Percentiles rank a stretch among this genome's conserved stretches.
Evolutionary conservation across 176 grass and related monocot species (phyloP).

Genomic region (Leersia perrieri): DNA sequence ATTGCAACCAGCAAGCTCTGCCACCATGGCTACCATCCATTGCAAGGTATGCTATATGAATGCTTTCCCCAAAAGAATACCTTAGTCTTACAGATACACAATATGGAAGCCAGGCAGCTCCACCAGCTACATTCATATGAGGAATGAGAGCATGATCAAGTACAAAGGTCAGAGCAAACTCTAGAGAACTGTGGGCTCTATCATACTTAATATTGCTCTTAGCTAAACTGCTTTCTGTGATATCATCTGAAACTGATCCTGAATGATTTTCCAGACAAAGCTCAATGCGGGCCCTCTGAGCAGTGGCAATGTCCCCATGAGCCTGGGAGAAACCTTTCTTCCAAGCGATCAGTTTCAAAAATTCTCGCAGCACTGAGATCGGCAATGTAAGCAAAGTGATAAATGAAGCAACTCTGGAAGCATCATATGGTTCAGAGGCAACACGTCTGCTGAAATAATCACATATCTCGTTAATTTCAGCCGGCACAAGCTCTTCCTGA

Average conservation of each 20-base stretch:
- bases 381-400: constrained; percentile 96
- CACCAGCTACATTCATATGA: constrained; percentile 93
- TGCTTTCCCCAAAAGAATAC: constrained; percentile 87
- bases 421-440: constrained; percentile 95
- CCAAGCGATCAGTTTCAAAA: constrained; percentile 93
- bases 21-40: constrained; percentile 97
- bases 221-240: constrained; percentile 48
- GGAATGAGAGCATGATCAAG: constrained; percentile 88
- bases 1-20: constrained; percentile 80
- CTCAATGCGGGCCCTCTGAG: constrained; percentile 89
- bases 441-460: constrained; percentile 98
- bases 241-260: constrained; percentile 53
- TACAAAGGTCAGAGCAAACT: constrained; percentile 94
- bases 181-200: constrained; percentile 72
- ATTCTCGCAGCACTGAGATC: constrained; percentile 76
- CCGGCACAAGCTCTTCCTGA: constrained; percentile 79
- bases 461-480: constrained; percentile 94
- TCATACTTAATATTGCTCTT: constrained; percentile 95
- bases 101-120: constrained; percentile 95
- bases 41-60: constrained; percentile 63
- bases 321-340: constrained; percentile 87
- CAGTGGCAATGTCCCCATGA: constrained; percentile 76
- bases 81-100: constrained; percentile 85
- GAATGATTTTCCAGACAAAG: constrained; percentile 98
- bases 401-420: constrained; percentile 94